These are phyloP conservation scores for Rhizomucor miehei DNA, from an alignment of 371 early-diverging fungal genomes.

Conservation along the genomic window DNA sequence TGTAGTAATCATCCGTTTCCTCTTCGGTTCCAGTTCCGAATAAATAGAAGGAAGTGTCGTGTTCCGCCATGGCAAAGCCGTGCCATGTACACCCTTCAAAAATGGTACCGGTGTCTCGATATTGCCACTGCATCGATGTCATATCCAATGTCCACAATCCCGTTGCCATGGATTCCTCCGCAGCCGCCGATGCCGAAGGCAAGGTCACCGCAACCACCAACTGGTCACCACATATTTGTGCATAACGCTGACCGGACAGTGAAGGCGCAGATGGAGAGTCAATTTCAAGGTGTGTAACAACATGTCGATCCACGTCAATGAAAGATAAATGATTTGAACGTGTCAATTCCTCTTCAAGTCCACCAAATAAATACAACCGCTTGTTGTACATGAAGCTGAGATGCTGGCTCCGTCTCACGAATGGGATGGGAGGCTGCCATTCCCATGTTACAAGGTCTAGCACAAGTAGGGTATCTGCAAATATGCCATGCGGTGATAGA, in stretches of 20 bases:
- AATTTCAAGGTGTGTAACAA: constrained; percentile 51
- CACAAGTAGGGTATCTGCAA: constrained; percentile 52
- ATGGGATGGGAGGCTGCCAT: constrained; percentile 59
- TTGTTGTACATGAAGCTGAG: constrained; percentile 54
- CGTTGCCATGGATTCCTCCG: constrained; percentile 25
- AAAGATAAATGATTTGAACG: constrained; percentile 57
- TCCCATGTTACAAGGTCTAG: constrained; percentile 62
- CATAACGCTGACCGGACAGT: constrained; percentile 61
- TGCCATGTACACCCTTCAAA: constrained; percentile 62
- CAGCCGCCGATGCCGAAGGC: constrained; percentile 31
- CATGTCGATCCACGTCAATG: constrained; percentile 47
- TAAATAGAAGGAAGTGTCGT: constrained; percentile 52
- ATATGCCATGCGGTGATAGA: constrained; percentile 27
- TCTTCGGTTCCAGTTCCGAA: constrained; percentile 54
- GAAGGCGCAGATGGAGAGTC: constrained; percentile 56
- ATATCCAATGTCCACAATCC: constrained; percentile 68
- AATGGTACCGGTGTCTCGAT: constrained; percentile 48
- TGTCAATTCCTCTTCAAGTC: constrained; percentile 63
- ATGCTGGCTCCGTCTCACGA: constrained; percentile 61
- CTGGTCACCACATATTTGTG: constrained; percentile 63
- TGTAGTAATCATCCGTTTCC: constrained; percentile 62
- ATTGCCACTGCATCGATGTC: constrained; percentile 62
- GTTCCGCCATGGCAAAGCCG: constrained; percentile 61
- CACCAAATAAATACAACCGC: constrained; percentile 66
- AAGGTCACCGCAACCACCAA: constrained; percentile 61